Conservation (phyloP, 148 eudicot species). For the Rhododendron williamsianum region DNA sequence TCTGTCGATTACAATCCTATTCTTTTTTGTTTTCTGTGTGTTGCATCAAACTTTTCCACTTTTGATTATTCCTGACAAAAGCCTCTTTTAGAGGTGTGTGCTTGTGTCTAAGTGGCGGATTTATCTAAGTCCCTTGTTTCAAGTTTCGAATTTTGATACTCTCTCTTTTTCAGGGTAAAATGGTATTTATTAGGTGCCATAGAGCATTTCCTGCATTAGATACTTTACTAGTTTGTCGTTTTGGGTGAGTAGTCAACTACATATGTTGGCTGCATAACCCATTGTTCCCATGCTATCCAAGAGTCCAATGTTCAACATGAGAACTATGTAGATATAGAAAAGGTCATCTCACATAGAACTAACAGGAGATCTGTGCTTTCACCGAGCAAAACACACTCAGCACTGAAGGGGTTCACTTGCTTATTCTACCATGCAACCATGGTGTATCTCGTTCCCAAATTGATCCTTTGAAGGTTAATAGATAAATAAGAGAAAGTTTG, state of each 20-base stretch:
- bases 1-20: neutral
- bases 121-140: neutral
- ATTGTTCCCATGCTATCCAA: neutral
- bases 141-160: neutral
- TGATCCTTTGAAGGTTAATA: neutral
- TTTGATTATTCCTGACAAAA: neutral
- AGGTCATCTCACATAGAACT: neutral
- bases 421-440: neutral
- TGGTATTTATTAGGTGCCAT: neutral
- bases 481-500: neutral
- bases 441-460: neutral
- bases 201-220: neutral
- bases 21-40: neutral
- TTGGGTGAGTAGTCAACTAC: neutral
- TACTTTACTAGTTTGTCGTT: neutral
- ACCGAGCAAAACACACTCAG: neutral
- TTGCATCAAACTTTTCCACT: neutral
- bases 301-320: neutral
- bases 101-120: neutral
- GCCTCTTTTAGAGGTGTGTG: neutral
- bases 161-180: neutral
- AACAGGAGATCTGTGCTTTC: neutral
- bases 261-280: neutral
- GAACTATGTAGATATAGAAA: neutral
- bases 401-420: neutral